These are phyloP conservation scores for Hypoxylon subgilvum DNA, from an alignment of 495 filamentous ascomycete genomes.

Conservation along the genomic window DNA sequence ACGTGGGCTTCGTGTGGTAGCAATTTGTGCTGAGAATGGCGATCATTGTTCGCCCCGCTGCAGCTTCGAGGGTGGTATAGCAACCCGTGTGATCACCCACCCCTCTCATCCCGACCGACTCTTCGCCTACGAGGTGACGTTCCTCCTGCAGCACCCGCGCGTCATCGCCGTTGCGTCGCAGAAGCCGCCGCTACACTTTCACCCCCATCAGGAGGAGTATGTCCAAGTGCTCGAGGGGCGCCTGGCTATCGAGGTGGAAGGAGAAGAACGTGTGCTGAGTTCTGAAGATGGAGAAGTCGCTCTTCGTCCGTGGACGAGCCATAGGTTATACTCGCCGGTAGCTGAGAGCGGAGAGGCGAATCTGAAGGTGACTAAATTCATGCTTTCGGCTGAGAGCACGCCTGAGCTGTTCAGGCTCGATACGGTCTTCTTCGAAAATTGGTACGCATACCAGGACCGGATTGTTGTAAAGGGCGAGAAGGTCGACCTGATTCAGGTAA, in stretches of 20 bases:
- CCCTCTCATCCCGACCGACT: slow-evolving; percentile 37
- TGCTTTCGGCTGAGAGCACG: slow-evolving; percentile 44
- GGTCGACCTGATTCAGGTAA: slow-evolving; percentile 53
- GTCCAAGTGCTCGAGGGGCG: slow-evolving; percentile 46
- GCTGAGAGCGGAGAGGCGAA: slow-evolving; percentile 19
- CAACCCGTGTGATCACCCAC: slow-evolving; percentile 35
- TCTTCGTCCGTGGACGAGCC: slow-evolving; percentile 47
- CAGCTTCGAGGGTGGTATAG: slow-evolving; percentile 44
- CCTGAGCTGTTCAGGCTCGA: slow-evolving; percentile 48
- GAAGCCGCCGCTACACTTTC: slow-evolving; percentile 57
- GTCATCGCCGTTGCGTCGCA: slow-evolving; percentile 36
- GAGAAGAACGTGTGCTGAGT: slow-evolving; percentile 40
- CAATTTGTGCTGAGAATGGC: slow-evolving; percentile 11
- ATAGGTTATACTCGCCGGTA: slow-evolving; percentile 47
- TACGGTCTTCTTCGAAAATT: slow-evolving; percentile 61
- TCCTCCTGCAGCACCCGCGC: slow-evolving; percentile 44
- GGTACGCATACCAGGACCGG: slow-evolving; percentile 60
- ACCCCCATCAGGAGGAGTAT: slow-evolving; percentile 54
- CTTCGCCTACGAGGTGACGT: slow-evolving; percentile 49
- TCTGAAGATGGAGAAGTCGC: slow-evolving; percentile 44
- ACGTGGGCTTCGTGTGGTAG: slow-evolving; percentile 1
- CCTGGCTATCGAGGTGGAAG: slow-evolving; percentile 47
- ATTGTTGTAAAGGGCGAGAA: slow-evolving; percentile 47
- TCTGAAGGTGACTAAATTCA: slow-evolving; percentile 32
- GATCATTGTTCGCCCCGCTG: slow-evolving; percentile 20